These are phyloP conservation scores for Mariannaea elegans DNA, from an alignment of 2,329 filamentous ascomycete genomes.

Conservation along the genomic window DNA sequence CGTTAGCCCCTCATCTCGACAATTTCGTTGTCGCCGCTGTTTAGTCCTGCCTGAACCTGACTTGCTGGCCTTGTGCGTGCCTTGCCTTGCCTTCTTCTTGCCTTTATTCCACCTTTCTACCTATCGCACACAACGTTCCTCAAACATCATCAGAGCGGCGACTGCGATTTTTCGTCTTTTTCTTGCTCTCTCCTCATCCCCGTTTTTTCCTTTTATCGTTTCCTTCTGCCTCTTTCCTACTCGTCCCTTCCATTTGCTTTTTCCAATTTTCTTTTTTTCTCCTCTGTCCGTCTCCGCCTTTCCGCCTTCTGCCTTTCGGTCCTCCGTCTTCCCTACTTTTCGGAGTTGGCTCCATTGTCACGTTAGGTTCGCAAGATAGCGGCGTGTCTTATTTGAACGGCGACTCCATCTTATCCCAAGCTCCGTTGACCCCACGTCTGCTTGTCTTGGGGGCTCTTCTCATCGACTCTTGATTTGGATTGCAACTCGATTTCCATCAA, in stretches of 20 bases:
- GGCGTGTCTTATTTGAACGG: constrained; percentile 19
- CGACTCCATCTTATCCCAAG: constrained; percentile 13
- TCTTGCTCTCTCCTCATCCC: constrained; percentile 32
- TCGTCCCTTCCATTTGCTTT: constrained; percentile 18
- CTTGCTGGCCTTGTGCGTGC: background rate
- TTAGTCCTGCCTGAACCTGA: constrained; percentile 1
- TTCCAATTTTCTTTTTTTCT: constrained; percentile 11
- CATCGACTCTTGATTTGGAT: background rate
- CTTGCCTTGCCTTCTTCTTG: background rate
- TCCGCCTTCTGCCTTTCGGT: background rate
- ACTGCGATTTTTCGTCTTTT: constrained; percentile 34
- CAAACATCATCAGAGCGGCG: constrained; percentile 31
- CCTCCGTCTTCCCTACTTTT: background rate
- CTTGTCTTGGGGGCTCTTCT: constrained; percentile 1
- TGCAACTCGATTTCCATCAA: background rate
- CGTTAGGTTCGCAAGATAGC: constrained; percentile 12
- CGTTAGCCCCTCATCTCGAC: constrained; percentile 6
- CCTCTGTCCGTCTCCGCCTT: constrained; percentile 11
- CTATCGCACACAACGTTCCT: constrained; percentile 22
- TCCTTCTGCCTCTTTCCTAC: constrained; percentile 28
- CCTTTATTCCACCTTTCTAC: constrained; percentile 6
- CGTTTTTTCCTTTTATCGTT: constrained; percentile 26
- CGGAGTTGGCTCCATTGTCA: constrained; percentile 17
- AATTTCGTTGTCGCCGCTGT: no score
- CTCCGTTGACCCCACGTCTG: constrained; percentile 9